phyloP scores from a whole-genome alignment of 495 filamentous ascomycete genomes.

The Aspergillus egyptiacus region DNA sequence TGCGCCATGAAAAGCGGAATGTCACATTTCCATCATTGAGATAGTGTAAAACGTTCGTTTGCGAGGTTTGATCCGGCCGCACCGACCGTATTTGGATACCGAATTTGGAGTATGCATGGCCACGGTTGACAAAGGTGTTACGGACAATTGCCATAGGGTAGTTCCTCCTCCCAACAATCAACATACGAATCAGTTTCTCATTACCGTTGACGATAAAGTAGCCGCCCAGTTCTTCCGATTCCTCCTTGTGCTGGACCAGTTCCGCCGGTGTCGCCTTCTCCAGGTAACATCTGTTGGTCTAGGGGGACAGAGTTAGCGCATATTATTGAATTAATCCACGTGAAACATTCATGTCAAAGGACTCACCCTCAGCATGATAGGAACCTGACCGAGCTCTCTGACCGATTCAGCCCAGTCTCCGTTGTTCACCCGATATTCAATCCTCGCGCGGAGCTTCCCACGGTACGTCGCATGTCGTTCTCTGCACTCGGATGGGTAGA shows the following conservation, averaged over 20 bases:
- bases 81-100: constrained; percentile 89
- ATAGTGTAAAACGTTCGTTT: constrained; percentile 96
- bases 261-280: constrained; percentile 74
- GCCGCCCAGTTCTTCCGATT: constrained; percentile 86
- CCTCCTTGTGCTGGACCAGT: constrained; percentile 81
- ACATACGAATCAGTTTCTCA: constrained; percentile 90
- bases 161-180: constrained; percentile 83
- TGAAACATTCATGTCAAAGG: neutral
- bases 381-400: constrained; percentile 79
- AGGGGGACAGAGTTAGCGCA: neutral
- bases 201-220: constrained; percentile 70
- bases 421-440: constrained; percentile 81
- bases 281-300: constrained; percentile 87
- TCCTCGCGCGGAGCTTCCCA: constrained; percentile 70
- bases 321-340: neutral
- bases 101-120: constrained; percentile 76
- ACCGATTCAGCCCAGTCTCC: constrained; percentile 72
- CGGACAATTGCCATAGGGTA: constrained; percentile 91
- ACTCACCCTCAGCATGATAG: constrained; percentile 83
- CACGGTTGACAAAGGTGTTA: constrained; percentile 79
- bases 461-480: constrained; percentile 90
- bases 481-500: constrained; percentile 87
- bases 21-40: constrained; percentile 91
- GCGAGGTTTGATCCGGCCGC: constrained; percentile 91
- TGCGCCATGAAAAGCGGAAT: constrained; percentile 96